Percentiles rank a stretch among this genome's conserved stretches.
Evolutionary conservation across 176 grass and related monocot genomes (phyloP).

Genomic region (Typha latifolia): DNA sequence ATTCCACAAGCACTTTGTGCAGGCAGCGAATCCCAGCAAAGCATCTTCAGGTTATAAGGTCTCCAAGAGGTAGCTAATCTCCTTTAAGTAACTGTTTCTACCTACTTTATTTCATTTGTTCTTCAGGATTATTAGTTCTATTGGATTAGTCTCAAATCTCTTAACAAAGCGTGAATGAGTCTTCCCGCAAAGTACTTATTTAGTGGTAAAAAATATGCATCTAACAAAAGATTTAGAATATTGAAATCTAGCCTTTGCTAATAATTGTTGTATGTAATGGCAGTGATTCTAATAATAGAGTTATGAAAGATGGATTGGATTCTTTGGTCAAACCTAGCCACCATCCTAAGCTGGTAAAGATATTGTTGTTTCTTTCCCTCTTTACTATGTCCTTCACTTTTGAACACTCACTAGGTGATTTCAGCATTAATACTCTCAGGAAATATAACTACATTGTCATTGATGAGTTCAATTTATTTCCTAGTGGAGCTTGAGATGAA

Average conservation of each 20-base stretch:
- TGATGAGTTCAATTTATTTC: background rate
- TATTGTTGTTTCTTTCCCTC: background rate
- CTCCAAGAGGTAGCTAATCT: conserved; percentile 2
- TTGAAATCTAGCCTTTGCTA: conserved; percentile 1
- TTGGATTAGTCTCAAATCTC: too few species aligned
- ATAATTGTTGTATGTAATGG: background rate
- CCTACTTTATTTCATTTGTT: conserved; percentile 4
- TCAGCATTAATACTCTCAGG: background rate
- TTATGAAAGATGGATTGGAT: conserved; percentile 23
- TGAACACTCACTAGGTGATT: background rate
- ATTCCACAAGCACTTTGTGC: background rate
- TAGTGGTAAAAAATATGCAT: background rate
- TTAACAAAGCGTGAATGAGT: background rate
- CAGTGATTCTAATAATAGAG: conserved; percentile 59
- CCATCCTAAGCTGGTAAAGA: conserved; percentile 39
- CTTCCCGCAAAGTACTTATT: background rate
- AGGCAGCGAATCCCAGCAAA: conserved; percentile 1
- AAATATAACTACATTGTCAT: background rate
- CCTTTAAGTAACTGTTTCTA: background rate
- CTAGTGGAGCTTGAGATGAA: background rate
- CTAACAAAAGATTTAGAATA: conserved; percentile 1
- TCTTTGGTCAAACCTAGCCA: conserved; percentile 29
- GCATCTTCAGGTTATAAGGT: background rate
- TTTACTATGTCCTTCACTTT: background rate
- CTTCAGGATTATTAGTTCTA: background rate